These are phyloP conservation scores for Cymbidium sinense DNA, from an alignment of 106 monocot genomes.

Conservation along the genomic window DNA sequence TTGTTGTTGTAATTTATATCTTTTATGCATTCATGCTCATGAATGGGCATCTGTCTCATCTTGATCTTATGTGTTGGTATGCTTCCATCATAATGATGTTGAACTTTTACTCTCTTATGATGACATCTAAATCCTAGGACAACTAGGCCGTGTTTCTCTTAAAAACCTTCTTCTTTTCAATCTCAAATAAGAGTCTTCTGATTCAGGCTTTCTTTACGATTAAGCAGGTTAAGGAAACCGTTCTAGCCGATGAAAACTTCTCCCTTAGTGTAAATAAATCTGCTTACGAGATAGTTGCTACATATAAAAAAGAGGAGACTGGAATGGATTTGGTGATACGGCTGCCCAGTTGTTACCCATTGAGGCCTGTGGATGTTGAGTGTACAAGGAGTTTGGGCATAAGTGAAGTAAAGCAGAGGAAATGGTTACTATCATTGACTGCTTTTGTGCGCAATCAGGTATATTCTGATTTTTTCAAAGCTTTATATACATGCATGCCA, in stretches of 20 bases:
- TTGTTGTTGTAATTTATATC: neutral
- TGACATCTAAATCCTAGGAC: too few relatives aligned
- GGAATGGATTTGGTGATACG: constrained; percentile 95
- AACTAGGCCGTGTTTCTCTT: neutral
- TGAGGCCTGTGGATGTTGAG: constrained; percentile 88
- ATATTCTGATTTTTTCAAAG: neutral
- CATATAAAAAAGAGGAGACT: constrained; percentile 96
- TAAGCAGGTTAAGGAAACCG: constrained; percentile 70
- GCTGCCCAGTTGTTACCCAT: constrained; percentile 79
- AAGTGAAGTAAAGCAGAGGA: constrained; percentile 86
- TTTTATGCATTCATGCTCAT: too few relatives aligned
- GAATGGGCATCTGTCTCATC: neutral
- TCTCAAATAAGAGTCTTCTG: constrained; percentile 1
- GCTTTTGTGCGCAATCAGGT: constrained; percentile 98
- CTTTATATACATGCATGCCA: neutral
- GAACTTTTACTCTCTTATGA: neutral
- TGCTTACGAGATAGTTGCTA: constrained; percentile 84
- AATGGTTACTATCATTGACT: constrained; percentile 91
- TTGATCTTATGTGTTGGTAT: neutral
- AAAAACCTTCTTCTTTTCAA: neutral
- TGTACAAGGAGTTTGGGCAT: constrained; percentile 89
- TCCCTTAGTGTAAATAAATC: constrained; percentile 79
- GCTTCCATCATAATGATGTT: neutral
- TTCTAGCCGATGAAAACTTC: constrained; percentile 78
- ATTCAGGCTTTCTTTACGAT: neutral